phyloP scores from a whole-genome alignment of 495 filamentous ascomycete genomes.

The Hypoxylon cercidicola region DNA sequence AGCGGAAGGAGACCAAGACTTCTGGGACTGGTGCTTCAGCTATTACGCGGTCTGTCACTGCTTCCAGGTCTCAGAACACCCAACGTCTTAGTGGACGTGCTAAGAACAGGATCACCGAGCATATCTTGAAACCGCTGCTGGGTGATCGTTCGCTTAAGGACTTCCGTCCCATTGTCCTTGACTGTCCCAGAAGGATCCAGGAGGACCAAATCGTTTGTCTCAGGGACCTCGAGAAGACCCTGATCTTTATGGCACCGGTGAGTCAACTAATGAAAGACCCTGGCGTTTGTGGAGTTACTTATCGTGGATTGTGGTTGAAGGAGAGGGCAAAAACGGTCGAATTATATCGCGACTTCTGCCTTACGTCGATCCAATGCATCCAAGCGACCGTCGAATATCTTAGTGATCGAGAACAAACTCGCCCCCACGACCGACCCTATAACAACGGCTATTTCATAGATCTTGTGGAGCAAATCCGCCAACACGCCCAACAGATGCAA shows the following conservation, averaged over 20 bases:
- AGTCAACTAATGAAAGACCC: constrained; percentile 67
- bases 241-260: constrained; percentile 88
- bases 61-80: constrained; percentile 49
- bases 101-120: constrained; percentile 64
- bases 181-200: constrained; percentile 78
- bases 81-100: constrained; percentile 61
- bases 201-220: constrained; percentile 85
- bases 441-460: constrained; percentile 94
- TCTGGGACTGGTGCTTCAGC: constrained; percentile 32
- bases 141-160: constrained; percentile 68
- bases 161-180: constrained; percentile 79
- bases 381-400: constrained; percentile 83
- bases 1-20: constrained; percentile 42
- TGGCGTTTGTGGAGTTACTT: constrained; percentile 70
- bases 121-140: constrained; percentile 63
- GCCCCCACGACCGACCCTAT: constrained; percentile 85
- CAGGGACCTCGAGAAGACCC: constrained; percentile 87
- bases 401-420: constrained; percentile 80
- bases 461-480: constrained; percentile 84
- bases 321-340: constrained; percentile 73
- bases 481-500: constrained; percentile 70
- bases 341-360: constrained; percentile 84
- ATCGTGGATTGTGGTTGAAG: constrained; percentile 73
- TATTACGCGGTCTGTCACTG: constrained; percentile 61
- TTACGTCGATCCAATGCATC: constrained; percentile 85